phyloP scores from a whole-genome alignment of 345 rosid species.

The Kernera saxatilis region DNA sequence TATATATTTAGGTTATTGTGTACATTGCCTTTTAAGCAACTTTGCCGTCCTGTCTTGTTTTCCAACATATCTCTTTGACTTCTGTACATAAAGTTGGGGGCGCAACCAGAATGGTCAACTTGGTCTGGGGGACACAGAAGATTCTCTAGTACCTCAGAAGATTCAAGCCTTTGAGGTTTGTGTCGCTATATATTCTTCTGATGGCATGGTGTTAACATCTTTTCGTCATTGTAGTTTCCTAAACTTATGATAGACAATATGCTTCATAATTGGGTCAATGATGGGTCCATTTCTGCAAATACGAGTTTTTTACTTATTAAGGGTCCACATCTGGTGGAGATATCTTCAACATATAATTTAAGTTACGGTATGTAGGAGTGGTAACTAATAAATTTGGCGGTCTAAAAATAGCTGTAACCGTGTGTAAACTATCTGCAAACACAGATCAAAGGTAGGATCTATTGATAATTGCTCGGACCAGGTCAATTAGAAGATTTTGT shows the following conservation, averaged over 20 bases:
- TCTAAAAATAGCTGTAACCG: neutral
- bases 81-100: constrained; percentile 71
- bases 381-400: neutral
- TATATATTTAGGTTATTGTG: neutral
- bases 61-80: neutral
- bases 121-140: constrained; percentile 85
- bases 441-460: neutral
- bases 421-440: constrained; percentile 1
- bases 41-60: neutral
- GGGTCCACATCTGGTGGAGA: constrained; percentile 14
- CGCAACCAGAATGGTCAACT: constrained; percentile 99
- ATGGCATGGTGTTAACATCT: neutral
- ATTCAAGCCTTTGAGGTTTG: constrained; percentile 85
- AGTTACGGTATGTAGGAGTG: neutral
- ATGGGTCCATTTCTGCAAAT: constrained; percentile 15
- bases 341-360: neutral
- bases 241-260: neutral
- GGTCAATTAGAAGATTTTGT: neutral
- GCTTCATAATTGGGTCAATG: neutral
- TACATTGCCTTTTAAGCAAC: neutral
- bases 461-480: neutral
- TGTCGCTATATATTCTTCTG: constrained; percentile 4
- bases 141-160: constrained; percentile 85
- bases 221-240: constrained; percentile 6
- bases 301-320: constrained; percentile 5